Conservation (phyloP, 768 basidiomycete species). For the Termitomyces sp. region DNA sequence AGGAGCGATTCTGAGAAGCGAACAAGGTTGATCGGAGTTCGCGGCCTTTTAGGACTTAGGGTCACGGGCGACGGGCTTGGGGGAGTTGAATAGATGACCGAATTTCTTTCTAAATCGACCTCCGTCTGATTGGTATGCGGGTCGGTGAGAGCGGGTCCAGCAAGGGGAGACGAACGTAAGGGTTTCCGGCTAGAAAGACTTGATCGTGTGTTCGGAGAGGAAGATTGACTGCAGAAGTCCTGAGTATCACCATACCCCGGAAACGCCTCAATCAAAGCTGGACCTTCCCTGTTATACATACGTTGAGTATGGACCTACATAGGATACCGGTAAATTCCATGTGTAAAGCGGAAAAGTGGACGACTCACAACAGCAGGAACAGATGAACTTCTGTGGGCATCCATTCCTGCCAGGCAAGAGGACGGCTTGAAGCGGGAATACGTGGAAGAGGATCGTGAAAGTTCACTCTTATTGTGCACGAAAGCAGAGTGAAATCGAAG, state of each 20-base stretch:
- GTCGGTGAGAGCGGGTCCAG: constrained; percentile 28
- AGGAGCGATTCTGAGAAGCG: constrained; percentile 4
- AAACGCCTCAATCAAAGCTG: neutral
- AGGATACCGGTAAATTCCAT: neutral
- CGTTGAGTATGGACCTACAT: neutral
- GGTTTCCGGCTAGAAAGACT: constrained; percentile 20
- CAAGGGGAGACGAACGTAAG: constrained; percentile 35
- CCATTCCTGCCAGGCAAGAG: constrained; percentile 1
- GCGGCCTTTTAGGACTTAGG: neutral
- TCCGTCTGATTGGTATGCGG: constrained; percentile 7
- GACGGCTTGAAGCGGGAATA: neutral
- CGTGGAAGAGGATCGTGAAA: neutral
- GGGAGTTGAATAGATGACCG: neutral
- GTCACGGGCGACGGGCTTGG: neutral
- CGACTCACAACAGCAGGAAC: neutral
- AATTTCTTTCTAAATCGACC: neutral
- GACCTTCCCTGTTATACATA: neutral
- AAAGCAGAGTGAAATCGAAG: neutral
- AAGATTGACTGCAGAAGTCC: neutral
- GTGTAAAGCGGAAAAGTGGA: neutral
- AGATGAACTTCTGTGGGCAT: neutral
- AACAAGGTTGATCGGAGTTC: constrained; percentile 1
- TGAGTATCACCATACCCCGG: neutral
- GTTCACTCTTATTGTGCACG: neutral
- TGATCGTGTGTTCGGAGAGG: constrained; percentile 8